Evolutionary conservation across 2,329 filamentous ascomycete genomes (phyloP), one percentile per base, ranked within the genome.

Genomic region (Leptodontidium sp.): DNA sequence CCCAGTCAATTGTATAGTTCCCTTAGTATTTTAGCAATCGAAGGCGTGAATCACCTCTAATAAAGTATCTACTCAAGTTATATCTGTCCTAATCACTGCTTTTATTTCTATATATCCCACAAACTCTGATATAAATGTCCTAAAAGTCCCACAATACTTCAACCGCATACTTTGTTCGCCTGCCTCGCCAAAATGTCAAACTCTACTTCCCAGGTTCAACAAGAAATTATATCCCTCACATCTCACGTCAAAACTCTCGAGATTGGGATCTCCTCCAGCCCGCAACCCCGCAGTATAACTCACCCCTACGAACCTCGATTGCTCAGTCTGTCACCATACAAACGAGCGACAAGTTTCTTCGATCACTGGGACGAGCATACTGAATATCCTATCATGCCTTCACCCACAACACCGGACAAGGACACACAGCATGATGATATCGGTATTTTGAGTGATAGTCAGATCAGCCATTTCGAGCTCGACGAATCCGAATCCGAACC

Each of bases 301-400:
- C 32, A 40, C 35, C 35, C 35, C 9, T 58, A 17, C 17, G 17
- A 32, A 21, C 53, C 32, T 11, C 53, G 35, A 6, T 58, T 32
- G 32, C 55, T 58, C 32, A 58, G 55, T n/a, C 55, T 58, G 4
- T 58, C 32, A 14, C 55, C 55, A 1, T 43, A 58, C 29, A 58
- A 40, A 21, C 55, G 35, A 40, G 32, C 55, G 14, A 15, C 32
- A 2, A 17, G 3, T 6, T 58, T 40, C 35, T 58, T 58, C 12
- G 35, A 38, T 4, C 32, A 55, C 17, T 58, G 55, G 32, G 21
- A 40, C 4, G 35, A 12, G 12, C 4, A 24, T 1, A 58, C 32
- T 2, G 32, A 58, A 15, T n/a, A 14, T 40, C 55, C 24, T 17
- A 38, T 24, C 4, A 12, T 6, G 3, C 2, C 55, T 11, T n/a